These are phyloP conservation scores for Starmera quercuum DNA, from an alignment of 805 yeast genomes.

Conservation along the genomic window DNA sequence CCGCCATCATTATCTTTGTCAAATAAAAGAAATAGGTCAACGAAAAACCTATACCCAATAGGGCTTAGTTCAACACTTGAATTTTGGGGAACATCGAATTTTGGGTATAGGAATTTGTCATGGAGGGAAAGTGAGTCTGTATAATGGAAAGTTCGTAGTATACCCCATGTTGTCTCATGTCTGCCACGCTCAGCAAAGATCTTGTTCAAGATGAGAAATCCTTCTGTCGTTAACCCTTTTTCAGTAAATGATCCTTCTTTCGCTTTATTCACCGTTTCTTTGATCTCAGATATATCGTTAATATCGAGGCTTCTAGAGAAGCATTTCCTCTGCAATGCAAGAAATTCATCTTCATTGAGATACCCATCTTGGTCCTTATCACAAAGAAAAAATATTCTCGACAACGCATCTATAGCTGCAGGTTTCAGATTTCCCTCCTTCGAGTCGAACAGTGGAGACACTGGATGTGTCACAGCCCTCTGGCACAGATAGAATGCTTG, in stretches of 20 bases:
- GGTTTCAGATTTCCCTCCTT: constrained; percentile 80
- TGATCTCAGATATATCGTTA: constrained; percentile 40
- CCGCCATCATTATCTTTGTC: constrained; percentile 98
- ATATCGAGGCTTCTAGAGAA: constrained; percentile 53
- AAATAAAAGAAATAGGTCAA: constrained; percentile 78
- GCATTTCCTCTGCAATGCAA: constrained; percentile 63
- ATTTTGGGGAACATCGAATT: constrained; percentile 60
- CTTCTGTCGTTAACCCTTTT: constrained; percentile 61
- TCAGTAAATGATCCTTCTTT: constrained; percentile 25
- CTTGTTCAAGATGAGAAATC: constrained; percentile 71
- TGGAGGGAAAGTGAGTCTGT: constrained; percentile 85
- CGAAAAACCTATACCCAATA: constrained; percentile 83
- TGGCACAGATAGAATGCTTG: constrained; percentile 93
- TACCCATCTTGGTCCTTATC: constrained; percentile 90
- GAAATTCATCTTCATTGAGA: constrained; percentile 63
- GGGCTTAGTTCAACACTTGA: constrained; percentile 91
- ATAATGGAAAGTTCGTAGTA: constrained; percentile 78
- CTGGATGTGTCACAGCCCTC: constrained; percentile 86
- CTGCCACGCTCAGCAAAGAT: constrained; percentile 86
- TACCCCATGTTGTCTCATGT: constrained; percentile 97
- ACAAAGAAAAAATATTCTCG: constrained; percentile 73
- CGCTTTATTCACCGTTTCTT: constrained; percentile 23
- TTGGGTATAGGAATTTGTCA: constrained; percentile 74
- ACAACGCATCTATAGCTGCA: constrained; percentile 64
- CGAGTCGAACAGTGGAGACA: constrained; percentile 90